Base-by-base conservation (phyloP, 2,329 filamentous ascomycete genomes). In the Bretziella fagacearum region DNA sequence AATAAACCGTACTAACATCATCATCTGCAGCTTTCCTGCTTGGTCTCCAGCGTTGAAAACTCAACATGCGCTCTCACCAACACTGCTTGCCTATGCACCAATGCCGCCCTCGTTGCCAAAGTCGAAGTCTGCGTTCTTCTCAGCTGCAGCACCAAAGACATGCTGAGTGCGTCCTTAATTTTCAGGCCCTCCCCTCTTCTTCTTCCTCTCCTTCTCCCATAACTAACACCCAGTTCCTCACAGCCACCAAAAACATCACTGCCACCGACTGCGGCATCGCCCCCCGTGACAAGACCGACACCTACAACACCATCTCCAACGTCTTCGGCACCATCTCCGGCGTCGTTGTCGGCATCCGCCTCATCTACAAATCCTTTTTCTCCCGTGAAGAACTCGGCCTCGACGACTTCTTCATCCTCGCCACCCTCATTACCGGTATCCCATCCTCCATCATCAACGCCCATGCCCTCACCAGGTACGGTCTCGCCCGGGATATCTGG, bases 401-500 rank as follows among this genome's bases (percentile, higher is more conserved):
- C 11, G 62, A 64, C 52, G 63, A 65, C 53, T 61, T 59, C 56
- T 53, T 59, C 40, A 54, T 62, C 33, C 37, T 62, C 10, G 50
- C 53, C 1, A 55, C 58, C 1, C 41, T 58, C 13, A 1, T 60
- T 22, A 47, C 54, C 4, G 58, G 56, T 29, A 52, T 58, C 2
- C 56, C 60, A 4, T 58, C 54, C 47, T 55, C 53, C 3, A 46
- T 58, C 50, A 56, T 63, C 40, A 58, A 55, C 43, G 51, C 56
- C 17, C 52, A 57, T 41, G 56, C 57, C 8, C 53, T 53, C 11
- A 53, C 52, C 0, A 53, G 57, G 44, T 56, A 63, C 48, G 67
- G 67, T 2, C 56, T 68, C 2, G 65, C 66, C 7, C 58, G 52
- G 27, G 67, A 71, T 42, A 61, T 70, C 13, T 70, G 67, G 67